phyloP scores from a whole-genome alignment of 2,329 filamentous ascomycete species.

The Juglanconis sp. region DNA sequence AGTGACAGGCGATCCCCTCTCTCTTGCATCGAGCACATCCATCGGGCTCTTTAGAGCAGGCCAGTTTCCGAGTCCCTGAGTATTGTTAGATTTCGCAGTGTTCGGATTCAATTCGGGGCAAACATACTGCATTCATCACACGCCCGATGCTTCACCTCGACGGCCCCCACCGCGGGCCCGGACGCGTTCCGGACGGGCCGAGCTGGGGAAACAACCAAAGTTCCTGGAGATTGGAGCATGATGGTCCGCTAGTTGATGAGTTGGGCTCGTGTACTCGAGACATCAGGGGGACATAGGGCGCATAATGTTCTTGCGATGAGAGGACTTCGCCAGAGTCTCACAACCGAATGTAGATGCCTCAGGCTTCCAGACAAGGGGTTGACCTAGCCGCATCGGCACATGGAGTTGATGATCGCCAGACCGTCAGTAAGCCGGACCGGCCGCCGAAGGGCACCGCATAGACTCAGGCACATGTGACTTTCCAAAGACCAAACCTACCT shows the following conservation, averaged over 20 bases:
- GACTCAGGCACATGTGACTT: too few relatives aligned
- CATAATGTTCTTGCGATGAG: too few relatives aligned
- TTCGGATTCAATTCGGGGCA: conserved; percentile 16
- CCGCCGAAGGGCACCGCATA: too few relatives aligned
- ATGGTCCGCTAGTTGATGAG: not conserved
- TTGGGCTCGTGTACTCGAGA: too few relatives aligned
- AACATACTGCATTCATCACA: conserved; percentile 66
- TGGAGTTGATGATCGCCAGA: not conserved
- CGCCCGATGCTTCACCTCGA: conserved; percentile 49
- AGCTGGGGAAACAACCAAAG: not conserved
- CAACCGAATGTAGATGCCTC: too few relatives aligned
- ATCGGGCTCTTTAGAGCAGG: conserved; percentile 59
- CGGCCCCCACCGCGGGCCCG: not conserved
- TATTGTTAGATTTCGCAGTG: conserved; percentile 22
- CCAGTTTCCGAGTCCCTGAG: conserved; percentile 59
- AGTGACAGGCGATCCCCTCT: conserved; percentile 57
- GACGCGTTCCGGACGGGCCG: not conserved
- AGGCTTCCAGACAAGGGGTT: not conserved
- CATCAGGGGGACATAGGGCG: not conserved
- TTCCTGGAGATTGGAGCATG: not conserved
- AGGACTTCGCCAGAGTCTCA: too few relatives aligned
- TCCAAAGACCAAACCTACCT: too few relatives aligned
- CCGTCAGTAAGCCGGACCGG: too few relatives aligned
- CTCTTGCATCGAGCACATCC: conserved; percentile 58
- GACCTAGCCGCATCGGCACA: not conserved